A percentile compares a stretch with the other conserved stretches of the same genome.
phyloP scores from a whole-genome alignment of 2,329 filamentous ascomycete species.

The Colletotrichum aenigma region DNA sequence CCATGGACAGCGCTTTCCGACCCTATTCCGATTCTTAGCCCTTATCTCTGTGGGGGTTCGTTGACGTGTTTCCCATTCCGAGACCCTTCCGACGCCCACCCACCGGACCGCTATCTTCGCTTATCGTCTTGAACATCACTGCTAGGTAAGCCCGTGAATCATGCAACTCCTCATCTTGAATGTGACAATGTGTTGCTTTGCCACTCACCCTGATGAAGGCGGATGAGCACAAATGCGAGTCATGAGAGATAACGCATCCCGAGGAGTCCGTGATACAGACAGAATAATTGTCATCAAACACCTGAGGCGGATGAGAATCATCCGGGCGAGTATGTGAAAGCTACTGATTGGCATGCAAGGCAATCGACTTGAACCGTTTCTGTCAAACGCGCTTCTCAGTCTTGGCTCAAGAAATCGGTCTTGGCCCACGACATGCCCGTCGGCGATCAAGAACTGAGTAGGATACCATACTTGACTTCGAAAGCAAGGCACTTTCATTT shows the following conservation, averaged over 20 bases:
- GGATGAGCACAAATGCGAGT: neutral
- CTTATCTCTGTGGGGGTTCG: constrained; percentile 5
- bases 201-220: neutral
- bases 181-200: neutral
- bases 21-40: neutral
- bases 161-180: neutral
- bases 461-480: neutral
- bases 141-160: neutral
- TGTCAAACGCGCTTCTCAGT: neutral
- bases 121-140: neutral
- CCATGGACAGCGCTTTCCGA: neutral
- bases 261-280: neutral
- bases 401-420: neutral
- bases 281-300: neutral
- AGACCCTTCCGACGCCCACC: neutral
- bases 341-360: neutral
- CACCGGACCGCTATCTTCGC: neutral
- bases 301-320: neutral
- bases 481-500: neutral
- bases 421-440: accelerated
- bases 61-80: neutral
- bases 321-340: neutral
- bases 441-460: accelerated
- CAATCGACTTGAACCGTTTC: neutral
- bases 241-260: neutral